A percentile compares a stretch with the other conserved stretches of the same genome.
phyloP scores from a whole-genome alignment of 129 eudicot genomes.

The Centrapalus pauciflorus region DNA sequence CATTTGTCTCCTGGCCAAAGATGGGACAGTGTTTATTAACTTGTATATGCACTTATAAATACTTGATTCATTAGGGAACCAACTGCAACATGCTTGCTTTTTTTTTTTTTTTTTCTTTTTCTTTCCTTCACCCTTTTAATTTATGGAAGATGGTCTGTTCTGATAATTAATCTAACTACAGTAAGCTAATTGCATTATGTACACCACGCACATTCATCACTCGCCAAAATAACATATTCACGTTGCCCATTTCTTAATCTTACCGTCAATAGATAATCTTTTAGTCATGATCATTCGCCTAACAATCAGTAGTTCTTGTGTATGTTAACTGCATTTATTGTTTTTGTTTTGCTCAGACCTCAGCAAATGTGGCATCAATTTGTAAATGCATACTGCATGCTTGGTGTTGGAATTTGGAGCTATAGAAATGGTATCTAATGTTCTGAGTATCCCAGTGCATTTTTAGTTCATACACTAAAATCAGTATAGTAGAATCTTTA shows the following conservation, averaged over 20 bases:
- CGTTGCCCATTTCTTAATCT: not conserved
- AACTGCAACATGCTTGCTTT: constrained; percentile 21
- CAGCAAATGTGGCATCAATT: not conserved
- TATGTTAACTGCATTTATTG: too few relatives aligned
- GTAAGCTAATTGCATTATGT: constrained; percentile 13
- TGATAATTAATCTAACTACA: not conserved
- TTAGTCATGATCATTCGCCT: not conserved
- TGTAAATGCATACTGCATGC: not conserved
- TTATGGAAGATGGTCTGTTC: constrained; percentile 15
- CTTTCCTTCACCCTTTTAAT: not conserved
- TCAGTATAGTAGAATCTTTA: too few relatives aligned
- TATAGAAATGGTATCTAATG: too few relatives aligned
- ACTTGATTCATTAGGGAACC: constrained; percentile 7
- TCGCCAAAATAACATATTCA: not conserved
- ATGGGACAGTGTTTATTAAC: not conserved
- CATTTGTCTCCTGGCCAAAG: constrained; percentile 17
- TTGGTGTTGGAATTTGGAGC: too few relatives aligned
- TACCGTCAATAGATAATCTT: not conserved
- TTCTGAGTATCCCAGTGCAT: too few relatives aligned
- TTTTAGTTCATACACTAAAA: too few relatives aligned
- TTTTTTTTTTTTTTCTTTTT: too few relatives aligned
- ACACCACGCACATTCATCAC: constrained; percentile 7
- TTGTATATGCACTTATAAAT: not conserved
- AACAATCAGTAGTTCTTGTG: too few relatives aligned
- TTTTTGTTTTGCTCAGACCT: not conserved